Evolutionary conservation across 164 flowering plant species (phyloP), one percentile per base, ranked within the genome.

Genomic region (Santalum album): DNA sequence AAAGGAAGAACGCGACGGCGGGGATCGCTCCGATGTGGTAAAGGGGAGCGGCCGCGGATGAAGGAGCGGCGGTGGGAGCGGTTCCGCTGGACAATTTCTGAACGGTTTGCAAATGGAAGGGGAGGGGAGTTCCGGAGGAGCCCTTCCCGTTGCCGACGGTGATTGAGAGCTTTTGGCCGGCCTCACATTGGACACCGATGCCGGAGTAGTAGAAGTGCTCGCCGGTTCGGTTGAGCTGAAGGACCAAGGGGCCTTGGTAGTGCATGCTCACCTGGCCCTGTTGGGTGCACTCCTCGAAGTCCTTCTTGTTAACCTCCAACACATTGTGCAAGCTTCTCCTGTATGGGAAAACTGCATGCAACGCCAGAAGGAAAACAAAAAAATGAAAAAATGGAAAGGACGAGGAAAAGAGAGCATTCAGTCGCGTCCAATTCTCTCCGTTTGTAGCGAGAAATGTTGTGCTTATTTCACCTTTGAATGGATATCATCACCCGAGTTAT

Each of bases 161-260:
- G 68, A 80, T 47, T 49, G 38, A 51, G 50, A 81, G 71, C 66
- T 78, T 78, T 39, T 63, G 71, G 39, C 80, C 81, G 1, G 10
- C 36, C 39, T 76, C 81, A 47, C 87, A 81, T 32, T 81, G 87
- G 20, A 34, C 50, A 0, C 83, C 81, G 2, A 74, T 59, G 25
- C 74, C 75, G n/a, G 59, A 57, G 55, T 55, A 67, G 68, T 29
- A 81, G 67, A 56, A 78, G 51, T 59, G 63, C 43, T 65, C 62
- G 1, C 80, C 83, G 2, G 57, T 26, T n/a, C 27, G 18, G 14
- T 50, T 52, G 34, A 74, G 66, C 2, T 40, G 19, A 12, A 75
- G 0, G 4, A 52, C 43, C 6, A 74, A 56, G 6, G 76, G 80
- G 0, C 76, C 74, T 2, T 21, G 25, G 53, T 35, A 63, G 53